phyloP scores from a whole-genome alignment of 2,329 filamentous ascomycete genomes.

The Cladosporium velox region DNA sequence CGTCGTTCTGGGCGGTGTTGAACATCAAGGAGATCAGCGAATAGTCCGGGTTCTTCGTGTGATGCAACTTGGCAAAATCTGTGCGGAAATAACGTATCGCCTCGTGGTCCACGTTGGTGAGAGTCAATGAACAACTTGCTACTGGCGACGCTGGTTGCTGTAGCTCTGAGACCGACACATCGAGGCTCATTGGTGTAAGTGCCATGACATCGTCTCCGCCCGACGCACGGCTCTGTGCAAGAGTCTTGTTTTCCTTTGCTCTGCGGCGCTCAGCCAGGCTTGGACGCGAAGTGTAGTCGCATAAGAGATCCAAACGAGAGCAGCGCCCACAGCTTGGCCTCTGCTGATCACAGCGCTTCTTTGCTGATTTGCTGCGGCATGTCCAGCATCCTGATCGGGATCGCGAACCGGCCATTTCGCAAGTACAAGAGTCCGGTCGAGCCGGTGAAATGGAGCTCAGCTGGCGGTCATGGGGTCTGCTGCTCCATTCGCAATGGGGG shows the following conservation, averaged over 20 bases:
- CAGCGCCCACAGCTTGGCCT: constrained; percentile 1
- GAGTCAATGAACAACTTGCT: background rate
- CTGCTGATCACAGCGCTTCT: constrained; percentile 6
- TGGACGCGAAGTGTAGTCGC: background rate
- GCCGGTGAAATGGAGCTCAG: background rate
- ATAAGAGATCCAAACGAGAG: background rate
- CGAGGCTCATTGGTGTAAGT: background rate
- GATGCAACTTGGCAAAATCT: background rate
- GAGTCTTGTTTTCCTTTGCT: background rate
- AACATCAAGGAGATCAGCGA: constrained; percentile 3
- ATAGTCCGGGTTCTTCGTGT: background rate
- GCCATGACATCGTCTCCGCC: background rate
- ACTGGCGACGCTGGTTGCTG: background rate
- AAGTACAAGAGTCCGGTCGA: background rate
- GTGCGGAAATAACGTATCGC: constrained; percentile 1
- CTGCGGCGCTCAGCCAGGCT: background rate
- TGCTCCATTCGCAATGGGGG: background rate
- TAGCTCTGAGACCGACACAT: background rate
- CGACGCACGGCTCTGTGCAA: background rate
- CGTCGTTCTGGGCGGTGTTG: background rate
- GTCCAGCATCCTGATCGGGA: constrained; percentile 3
- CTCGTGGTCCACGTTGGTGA: background rate
- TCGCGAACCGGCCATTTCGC: background rate
- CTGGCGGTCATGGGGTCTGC: background rate
- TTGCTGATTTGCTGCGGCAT: background rate